A percentile compares a stretch with the other conserved stretches of the same genome.
These are phyloP conservation scores for Aspergillus indologenus DNA, from an alignment of 495 filamentous ascomycete genomes.

Conservation along the genomic window DNA sequence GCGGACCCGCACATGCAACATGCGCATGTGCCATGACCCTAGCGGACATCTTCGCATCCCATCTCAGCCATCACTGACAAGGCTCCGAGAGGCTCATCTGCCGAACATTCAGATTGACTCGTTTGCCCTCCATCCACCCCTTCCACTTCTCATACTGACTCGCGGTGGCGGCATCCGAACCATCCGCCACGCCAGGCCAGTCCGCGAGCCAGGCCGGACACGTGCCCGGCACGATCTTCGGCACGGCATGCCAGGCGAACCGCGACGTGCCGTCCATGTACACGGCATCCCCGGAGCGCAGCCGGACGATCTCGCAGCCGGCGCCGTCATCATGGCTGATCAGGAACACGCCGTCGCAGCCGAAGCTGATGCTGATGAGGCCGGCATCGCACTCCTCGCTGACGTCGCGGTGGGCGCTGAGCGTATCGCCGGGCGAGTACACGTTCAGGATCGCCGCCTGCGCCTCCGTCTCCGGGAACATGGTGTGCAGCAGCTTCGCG, in stretches of 20 bases:
- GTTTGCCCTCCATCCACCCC: constrained; percentile 80
- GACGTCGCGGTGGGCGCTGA: constrained; percentile 87
- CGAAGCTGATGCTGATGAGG: constrained; percentile 79
- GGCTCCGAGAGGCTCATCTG: constrained; percentile 62
- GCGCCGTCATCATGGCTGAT: constrained; percentile 39
- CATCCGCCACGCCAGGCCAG: constrained; percentile 59
- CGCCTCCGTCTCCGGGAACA: constrained; percentile 70
- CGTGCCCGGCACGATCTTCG: constrained; percentile 70
- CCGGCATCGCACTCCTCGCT: constrained; percentile 73
- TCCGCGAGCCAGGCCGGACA: constrained; percentile 70
- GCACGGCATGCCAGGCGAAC: constrained; percentile 93
- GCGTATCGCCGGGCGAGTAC: constrained; percentile 81
- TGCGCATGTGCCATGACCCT: too few relatives aligned
- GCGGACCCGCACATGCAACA: too few relatives aligned
- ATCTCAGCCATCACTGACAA: too few relatives aligned
- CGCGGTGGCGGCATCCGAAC: constrained; percentile 16
- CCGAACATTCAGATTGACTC: constrained; percentile 87
- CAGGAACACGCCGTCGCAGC: constrained; percentile 81
- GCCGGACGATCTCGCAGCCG: constrained; percentile 57
- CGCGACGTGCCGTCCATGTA: constrained; percentile 76
- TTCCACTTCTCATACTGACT: constrained; percentile 59
- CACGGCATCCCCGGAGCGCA: constrained; percentile 77
- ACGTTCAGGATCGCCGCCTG: constrained; percentile 91
- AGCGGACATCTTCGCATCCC: too few relatives aligned
- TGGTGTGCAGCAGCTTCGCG: constrained; percentile 53